Percentiles rank a stretch among this genome's conserved stretches.
phyloP scores from a whole-genome alignment of 2,329 filamentous ascomycete genomes.

The Colletotrichum sp. region DNA sequence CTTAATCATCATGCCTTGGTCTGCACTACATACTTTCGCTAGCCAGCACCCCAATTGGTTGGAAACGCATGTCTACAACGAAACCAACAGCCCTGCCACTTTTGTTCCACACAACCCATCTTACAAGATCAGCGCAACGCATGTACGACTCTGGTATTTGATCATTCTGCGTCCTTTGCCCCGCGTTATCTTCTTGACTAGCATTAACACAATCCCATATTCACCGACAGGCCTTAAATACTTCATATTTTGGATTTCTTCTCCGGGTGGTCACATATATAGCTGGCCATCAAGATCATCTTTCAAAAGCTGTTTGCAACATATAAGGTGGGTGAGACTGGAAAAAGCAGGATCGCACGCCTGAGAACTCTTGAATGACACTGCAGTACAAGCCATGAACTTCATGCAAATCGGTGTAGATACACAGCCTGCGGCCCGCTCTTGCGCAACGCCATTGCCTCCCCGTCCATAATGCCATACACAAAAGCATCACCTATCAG shows the following conservation, averaged over 20 bases:
- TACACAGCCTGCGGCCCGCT: neutral
- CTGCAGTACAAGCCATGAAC: neutral
- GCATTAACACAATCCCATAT: fast-evolving
- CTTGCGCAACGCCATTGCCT: neutral
- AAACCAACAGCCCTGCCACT: neutral
- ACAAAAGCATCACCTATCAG: neutral
- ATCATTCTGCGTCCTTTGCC: neutral
- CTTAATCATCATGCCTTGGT: neutral
- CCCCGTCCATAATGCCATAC: neutral
- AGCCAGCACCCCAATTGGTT: neutral
- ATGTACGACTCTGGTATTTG: neutral
- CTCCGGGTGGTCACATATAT: fast-evolving
- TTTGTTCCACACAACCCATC: neutral
- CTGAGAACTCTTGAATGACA: fast-evolving
- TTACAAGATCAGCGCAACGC: neutral
- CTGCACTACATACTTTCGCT: neutral
- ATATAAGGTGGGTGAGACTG: neutral
- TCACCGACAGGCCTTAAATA: neutral
- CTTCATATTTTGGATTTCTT: neutral
- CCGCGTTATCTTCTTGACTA: neutral
- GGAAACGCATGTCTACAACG: neutral
- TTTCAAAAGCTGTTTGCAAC: neutral
- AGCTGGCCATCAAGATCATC: neutral
- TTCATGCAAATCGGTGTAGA: neutral
- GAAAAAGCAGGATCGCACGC: neutral